Percentiles rank a stretch among this genome's conserved stretches.
These are phyloP conservation scores for Boechera retrofracta DNA, from an alignment of 345 rosid genomes.

Conservation along the genomic window DNA sequence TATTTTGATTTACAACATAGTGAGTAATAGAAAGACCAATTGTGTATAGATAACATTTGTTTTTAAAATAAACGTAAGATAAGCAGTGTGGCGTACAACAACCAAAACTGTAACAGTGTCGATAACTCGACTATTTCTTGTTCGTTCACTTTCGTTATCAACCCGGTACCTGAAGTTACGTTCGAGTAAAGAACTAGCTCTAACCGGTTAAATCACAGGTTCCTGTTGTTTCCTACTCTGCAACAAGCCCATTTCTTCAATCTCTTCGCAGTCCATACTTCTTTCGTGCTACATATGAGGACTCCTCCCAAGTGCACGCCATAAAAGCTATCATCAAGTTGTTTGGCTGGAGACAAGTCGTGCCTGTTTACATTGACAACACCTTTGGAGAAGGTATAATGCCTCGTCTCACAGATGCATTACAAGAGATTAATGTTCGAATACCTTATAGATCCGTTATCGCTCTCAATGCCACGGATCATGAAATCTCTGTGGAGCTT, in stretches of 20 bases:
- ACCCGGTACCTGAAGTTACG: no score
- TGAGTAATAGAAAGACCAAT: no score
- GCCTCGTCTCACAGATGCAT: conserved; percentile 53
- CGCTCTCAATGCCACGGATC: conserved; percentile 50
- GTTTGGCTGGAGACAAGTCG: conserved; percentile 64
- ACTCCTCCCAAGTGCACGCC: conserved; percentile 54
- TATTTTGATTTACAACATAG: background rate
- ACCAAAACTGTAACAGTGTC: no score
- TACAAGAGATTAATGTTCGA: conserved; percentile 47
- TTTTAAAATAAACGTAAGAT: no score
- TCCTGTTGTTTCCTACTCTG: background rate
- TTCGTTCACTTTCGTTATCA: no score
- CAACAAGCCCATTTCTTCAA: no score
- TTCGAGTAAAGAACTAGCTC: no score
- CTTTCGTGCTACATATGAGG: conserved; percentile 50
- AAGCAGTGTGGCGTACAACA: no score
- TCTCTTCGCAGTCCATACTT: conserved; percentile 43
- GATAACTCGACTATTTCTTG: no score
- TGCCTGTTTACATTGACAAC: conserved; percentile 53
- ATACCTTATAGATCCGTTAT: conserved; percentile 61
- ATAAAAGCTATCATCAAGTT: conserved; percentile 48
- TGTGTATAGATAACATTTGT: no score
- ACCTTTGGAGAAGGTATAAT: conserved; percentile 56
- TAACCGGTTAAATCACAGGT: conserved; percentile 55
- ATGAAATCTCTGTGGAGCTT: conserved; percentile 57